Evolutionary conservation across 2,329 filamentous ascomycete genomes (phyloP), one percentile per base, ranked within the genome.

Genomic region (Ceratocystiopsis minuta): DNA sequence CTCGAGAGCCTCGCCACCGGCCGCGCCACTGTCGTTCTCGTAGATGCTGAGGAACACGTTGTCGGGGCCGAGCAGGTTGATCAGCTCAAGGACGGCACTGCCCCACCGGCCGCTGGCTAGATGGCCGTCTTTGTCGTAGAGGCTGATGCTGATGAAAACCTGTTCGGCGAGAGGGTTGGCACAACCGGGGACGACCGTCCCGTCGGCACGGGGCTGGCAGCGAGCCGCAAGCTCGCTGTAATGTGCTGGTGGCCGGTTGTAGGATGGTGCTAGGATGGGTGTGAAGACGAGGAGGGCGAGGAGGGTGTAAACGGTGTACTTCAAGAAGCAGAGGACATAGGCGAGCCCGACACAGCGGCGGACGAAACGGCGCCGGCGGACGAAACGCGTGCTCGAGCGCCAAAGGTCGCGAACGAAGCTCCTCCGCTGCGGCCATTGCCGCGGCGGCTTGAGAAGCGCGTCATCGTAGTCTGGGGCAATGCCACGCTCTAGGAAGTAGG

Each of bases 1-100:
- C 28, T 59, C 51, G 42, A 85, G 59, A 0, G 77, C 74, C 32
- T 59, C 55, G 43, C 63, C 63, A 15, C 73, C 75, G 28, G 63
- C 58, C 1, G 64, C 58, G 2, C 76, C 75, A 31, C 77, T 71
- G 52, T 80, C 73, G 51, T 81, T 80, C 53, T 82, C 80, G 55
- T 83, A 85, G 31, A 86, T 70, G 55, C 77, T 81, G 42, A 86
- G 57, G 52, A 75, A 81, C 2, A 79, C 73, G 51, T 83, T 80
- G 33, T 78, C 62, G 14, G 67, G 65, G 0, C 80, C 80, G 34
- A 86, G 62, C 28, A 81, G 54, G 39, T 80, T 63, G 31, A 85
- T 67, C 42, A 86, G 57, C 16, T 72, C 60, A 35, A 77, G 53
- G 0, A 86, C 54, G 18, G 67, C 65, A 45, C 66, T 54, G 0